Evolutionary conservation across 2,329 filamentous ascomycete species (phyloP).

Genomic region (Talaromyces islandicus): DNA sequence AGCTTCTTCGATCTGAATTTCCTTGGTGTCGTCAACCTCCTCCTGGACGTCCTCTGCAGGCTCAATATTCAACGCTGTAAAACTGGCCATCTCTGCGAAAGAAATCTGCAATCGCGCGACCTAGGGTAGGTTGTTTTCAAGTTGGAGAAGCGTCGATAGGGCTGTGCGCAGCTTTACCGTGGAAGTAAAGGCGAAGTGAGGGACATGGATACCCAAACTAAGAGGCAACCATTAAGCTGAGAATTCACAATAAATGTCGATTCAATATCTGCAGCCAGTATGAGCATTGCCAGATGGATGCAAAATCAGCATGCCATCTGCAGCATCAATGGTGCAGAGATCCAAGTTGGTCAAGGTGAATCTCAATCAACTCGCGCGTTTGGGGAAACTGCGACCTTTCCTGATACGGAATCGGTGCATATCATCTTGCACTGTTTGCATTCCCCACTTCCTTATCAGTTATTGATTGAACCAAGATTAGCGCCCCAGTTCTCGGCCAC

Average conservation of each 20-base stretch:
- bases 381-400: neutral
- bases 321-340: neutral
- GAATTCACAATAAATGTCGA: neutral
- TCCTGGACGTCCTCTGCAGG: constrained; percentile 85
- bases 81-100: constrained; percentile 48
- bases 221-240: neutral
- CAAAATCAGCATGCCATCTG: neutral
- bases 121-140: neutral
- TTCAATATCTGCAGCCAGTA: neutral
- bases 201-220: neutral
- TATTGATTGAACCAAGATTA: neutral
- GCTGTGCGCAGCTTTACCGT: neutral
- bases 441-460: neutral
- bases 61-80: constrained; percentile 88
- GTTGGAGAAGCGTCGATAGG: neutral
- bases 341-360: neutral
- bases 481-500: no score
- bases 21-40: constrained; percentile 89
- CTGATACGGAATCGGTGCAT: neutral
- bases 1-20: constrained; percentile 95
- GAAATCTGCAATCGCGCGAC: neutral
- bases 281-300: neutral
- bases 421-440: neutral
- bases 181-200: neutral
- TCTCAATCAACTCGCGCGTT: neutral